These are phyloP conservation scores for Sporothrix sp. DNA, from an alignment of 2,329 filamentous ascomycete species.

Conservation along the genomic window DNA sequence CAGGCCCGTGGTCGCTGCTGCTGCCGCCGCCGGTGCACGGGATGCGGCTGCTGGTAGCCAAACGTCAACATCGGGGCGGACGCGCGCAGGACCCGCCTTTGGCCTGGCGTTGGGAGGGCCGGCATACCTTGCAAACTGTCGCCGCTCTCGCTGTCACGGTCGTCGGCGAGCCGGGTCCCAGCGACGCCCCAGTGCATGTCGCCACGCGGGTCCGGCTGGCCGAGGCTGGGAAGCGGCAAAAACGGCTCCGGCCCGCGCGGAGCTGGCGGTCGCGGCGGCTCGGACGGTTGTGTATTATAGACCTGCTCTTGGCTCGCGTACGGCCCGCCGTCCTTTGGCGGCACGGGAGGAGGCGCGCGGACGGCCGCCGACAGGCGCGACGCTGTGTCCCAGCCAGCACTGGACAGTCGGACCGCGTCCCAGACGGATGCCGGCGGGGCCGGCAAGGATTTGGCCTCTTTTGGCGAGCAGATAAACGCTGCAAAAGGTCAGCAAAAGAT, in stretches of 20 bases:
- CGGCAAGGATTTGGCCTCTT: neutral
- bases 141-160: neutral
- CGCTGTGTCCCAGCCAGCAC: constrained; percentile 1
- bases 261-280: too few species aligned
- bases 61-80: constrained; percentile 5
- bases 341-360: neutral
- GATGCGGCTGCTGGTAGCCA: constrained; percentile 7
- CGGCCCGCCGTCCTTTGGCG: neutral
- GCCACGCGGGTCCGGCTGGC: constrained; percentile 4
- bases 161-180: neutral
- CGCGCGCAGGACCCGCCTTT: neutral
- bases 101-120: neutral
- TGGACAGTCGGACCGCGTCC: neutral
- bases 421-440: neutral
- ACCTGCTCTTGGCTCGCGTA: too few species aligned
- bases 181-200: neutral
- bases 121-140: constrained; percentile 5
- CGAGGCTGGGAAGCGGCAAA: constrained; percentile 1
- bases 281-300: too few species aligned
- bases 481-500: too few species aligned
- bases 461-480: too few species aligned
- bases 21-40: neutral
- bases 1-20: neutral
- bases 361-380: neutral
- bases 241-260: neutral